Percentiles rank a stretch among this genome's conserved stretches.
These are phyloP conservation scores for Dryadomyces sulphureus DNA, from an alignment of 2,329 filamentous ascomycete species.

Conservation along the genomic window DNA sequence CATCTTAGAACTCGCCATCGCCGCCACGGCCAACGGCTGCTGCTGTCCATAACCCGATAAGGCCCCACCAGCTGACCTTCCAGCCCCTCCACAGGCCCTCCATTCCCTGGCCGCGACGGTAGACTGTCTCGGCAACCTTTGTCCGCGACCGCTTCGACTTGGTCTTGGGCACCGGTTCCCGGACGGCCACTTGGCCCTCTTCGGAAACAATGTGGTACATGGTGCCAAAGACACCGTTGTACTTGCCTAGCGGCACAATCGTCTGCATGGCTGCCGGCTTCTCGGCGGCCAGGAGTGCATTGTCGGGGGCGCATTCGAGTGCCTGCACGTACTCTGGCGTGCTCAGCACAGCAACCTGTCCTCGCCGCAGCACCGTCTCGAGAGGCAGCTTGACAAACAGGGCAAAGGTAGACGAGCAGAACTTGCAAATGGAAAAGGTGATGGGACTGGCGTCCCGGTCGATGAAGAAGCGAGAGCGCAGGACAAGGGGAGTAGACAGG, in stretches of 20 bases:
- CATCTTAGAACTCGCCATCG: constrained; percentile 39
- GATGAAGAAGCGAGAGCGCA: constrained; percentile 72
- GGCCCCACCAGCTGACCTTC: constrained; percentile 65
- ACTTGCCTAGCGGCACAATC: constrained; percentile 66
- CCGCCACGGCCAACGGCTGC: constrained; percentile 46
- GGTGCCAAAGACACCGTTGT: constrained; percentile 76
- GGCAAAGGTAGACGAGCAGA: constrained; percentile 64
- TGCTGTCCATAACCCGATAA: constrained; percentile 61
- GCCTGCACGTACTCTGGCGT: constrained; percentile 36
- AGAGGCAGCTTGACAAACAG: constrained; percentile 78
- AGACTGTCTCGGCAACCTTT: constrained; percentile 25
- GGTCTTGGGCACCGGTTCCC: constrained; percentile 15
- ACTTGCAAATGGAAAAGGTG: constrained; percentile 69
- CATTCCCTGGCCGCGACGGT: constrained; percentile 49
- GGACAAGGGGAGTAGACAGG: constrained; percentile 67
- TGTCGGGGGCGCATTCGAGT: constrained; percentile 19
- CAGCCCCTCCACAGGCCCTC: constrained; percentile 58
- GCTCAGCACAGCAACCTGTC: constrained; percentile 61
- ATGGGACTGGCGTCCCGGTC: constrained; percentile 70
- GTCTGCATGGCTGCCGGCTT: constrained; percentile 37
- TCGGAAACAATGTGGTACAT: constrained; percentile 77
- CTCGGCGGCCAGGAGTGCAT: constrained; percentile 11
- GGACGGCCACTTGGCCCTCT: constrained; percentile 42
- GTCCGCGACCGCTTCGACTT: constrained; percentile 17
- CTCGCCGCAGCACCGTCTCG: constrained; percentile 80